These are phyloP conservation scores for Hura crepitans DNA, from an alignment of 441 rosid species.

Conservation along the genomic window DNA sequence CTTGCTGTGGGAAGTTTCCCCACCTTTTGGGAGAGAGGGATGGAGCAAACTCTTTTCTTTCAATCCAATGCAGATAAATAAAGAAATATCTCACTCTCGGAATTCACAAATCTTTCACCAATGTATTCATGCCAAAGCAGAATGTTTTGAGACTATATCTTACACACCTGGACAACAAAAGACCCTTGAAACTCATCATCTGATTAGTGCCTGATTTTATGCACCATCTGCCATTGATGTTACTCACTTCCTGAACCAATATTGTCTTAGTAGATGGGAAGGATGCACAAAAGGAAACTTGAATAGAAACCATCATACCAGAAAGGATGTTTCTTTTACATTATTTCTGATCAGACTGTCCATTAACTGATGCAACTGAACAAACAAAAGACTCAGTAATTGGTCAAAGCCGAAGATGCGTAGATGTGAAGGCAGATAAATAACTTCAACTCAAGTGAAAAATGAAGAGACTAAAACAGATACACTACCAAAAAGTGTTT, in stretches of 20 bases:
- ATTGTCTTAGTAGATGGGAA: constrained; percentile 19
- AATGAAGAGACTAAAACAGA: not conserved
- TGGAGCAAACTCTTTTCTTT: not conserved
- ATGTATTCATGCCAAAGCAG: constrained; percentile 3
- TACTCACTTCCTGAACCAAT: constrained; percentile 53
- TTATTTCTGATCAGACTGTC: constrained; percentile 65
- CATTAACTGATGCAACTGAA: constrained; percentile 71
- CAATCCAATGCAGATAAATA: not conserved
- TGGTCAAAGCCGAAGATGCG: constrained; percentile 7
- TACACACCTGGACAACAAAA: constrained; percentile 69
- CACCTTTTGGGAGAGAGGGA: not conserved
- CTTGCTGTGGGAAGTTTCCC: not conserved
- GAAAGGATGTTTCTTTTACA: constrained; percentile 39
- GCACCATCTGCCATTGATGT: constrained; percentile 79
- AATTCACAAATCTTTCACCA: not conserved
- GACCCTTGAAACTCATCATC: constrained; percentile 52
- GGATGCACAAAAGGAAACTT: constrained; percentile 19
- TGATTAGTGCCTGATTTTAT: constrained; percentile 54
- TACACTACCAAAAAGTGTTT: not conserved
- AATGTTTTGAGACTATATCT: constrained; percentile 17
- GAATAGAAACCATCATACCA: constrained; percentile 39
- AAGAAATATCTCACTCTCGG: not conserved
- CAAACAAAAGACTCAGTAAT: constrained; percentile 21
- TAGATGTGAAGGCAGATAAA: not conserved
- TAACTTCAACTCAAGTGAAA: not conserved